These are phyloP conservation scores for Nadsonia fulvescens DNA, from an alignment of 805 yeast species.

Conservation along the genomic window DNA sequence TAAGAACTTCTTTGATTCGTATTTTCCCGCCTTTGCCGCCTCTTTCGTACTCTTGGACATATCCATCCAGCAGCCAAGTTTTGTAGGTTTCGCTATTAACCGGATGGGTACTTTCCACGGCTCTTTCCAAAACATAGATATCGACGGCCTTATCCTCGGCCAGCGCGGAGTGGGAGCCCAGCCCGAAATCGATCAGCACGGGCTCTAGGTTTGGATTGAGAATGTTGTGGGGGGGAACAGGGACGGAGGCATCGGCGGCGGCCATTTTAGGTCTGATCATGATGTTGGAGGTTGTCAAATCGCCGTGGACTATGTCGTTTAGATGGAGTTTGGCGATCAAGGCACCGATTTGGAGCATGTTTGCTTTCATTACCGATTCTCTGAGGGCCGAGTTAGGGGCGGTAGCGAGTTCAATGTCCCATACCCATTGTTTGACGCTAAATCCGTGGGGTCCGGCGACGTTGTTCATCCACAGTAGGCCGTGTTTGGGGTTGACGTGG, in stretches of 20 bases:
- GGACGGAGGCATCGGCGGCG: conserved; percentile 7
- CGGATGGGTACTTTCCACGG: conserved; percentile 82
- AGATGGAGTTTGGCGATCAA: conserved; percentile 56
- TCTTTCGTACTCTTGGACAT: conserved; percentile 16
- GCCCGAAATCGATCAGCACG: conserved; percentile 75
- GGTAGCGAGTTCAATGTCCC: conserved; percentile 14
- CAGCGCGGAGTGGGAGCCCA: conserved; percentile 55
- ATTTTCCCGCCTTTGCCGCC: conserved; percentile 12
- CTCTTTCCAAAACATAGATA: conserved; percentile 81
- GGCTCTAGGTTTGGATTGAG: no score
- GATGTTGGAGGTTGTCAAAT: conserved; percentile 78
- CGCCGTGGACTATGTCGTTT: conserved; percentile 80
- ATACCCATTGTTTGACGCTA: conserved; percentile 19
- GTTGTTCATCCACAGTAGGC: conserved; percentile 77
- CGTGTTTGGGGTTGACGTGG: conserved; percentile 61
- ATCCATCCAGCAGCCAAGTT: conserved; percentile 58
- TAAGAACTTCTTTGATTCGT: conserved; percentile 31
- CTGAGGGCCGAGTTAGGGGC: conserved; percentile 1
- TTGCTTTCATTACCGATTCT: conserved; percentile 7
- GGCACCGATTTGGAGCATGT: conserved; percentile 34
- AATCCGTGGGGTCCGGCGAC: conserved; percentile 32
- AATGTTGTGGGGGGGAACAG: conserved; percentile 7
- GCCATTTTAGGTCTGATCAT: conserved; percentile 26
- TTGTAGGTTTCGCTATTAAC: conserved; percentile 44
- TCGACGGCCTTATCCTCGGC: conserved; percentile 97